These are phyloP conservation scores for Phytophthora citrophthora DNA, from an alignment of 352 stramenopile species.

Conservation along the genomic window DNA sequence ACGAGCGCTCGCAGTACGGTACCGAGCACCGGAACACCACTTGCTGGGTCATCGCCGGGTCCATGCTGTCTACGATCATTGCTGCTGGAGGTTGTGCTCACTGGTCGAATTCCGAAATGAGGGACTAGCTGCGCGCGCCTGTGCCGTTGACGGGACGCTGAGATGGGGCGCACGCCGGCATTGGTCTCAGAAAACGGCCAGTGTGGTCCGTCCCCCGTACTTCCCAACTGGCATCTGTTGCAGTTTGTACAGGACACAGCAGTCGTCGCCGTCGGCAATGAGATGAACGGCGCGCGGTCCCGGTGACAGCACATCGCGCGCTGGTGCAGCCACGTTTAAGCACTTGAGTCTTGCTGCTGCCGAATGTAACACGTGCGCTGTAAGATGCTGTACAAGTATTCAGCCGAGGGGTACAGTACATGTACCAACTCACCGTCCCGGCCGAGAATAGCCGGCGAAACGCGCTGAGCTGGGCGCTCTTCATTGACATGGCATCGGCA, in stretches of 20 bases:
- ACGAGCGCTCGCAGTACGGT: conserved; percentile 41
- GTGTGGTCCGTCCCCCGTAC: conserved; percentile 18
- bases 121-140: neutral
- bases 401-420: too few species aligned
- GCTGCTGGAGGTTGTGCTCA: neutral
- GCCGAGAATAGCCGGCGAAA: conserved; percentile 3
- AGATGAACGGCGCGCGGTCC: conserved; percentile 5
- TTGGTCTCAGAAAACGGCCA: conserved; percentile 39
- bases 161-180: conserved; percentile 29
- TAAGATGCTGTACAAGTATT: too few species aligned
- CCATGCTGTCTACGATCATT: conserved; percentile 11
- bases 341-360: too few species aligned
- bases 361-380: too few species aligned
- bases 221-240: conserved; percentile 11
- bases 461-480: conserved; percentile 10
- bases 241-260: conserved; percentile 1
- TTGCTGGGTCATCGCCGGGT: conserved; percentile 5
- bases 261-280: neutral
- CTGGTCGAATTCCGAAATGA: conserved; percentile 30
- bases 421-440: too few species aligned
- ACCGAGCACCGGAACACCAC: conserved; percentile 39
- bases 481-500: conserved; percentile 1
- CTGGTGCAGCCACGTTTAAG: neutral
- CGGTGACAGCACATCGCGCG: neutral
- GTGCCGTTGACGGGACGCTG: conserved; percentile 22